Percentiles rank a stretch among this genome's conserved stretches.
phyloP scores from a whole-genome alignment of 495 filamentous ascomycete species.

The Penicillium soppii region DNA sequence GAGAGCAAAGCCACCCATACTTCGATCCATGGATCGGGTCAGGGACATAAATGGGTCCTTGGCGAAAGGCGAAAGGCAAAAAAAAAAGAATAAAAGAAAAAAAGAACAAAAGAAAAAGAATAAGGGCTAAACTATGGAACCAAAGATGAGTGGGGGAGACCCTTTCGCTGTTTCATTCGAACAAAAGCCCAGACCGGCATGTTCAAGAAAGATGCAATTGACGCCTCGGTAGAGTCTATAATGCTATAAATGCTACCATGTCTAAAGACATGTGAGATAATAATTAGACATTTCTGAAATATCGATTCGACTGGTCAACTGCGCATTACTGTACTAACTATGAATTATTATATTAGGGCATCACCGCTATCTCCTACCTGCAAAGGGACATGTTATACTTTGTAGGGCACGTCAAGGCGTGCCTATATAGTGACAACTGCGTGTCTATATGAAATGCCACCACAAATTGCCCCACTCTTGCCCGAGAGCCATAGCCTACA shows the following conservation, averaged over 20 bases:
- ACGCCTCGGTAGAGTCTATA: too few species aligned
- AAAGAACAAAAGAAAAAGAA: slow-evolving; percentile 11
- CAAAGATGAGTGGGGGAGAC: neutral
- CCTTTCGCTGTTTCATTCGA: neutral
- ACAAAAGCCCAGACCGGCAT: neutral
- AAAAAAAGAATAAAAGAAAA: slow-evolving; percentile 3
- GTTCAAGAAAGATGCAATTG: too few species aligned
- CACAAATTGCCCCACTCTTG: neutral
- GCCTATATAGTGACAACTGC: neutral
- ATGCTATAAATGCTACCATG: too few species aligned
- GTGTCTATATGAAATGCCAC: neutral
- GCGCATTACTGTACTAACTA: neutral
- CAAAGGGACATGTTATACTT: neutral
- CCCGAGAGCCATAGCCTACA: neutral
- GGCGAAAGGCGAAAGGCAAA: slow-evolving; percentile 11
- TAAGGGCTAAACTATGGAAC: slow-evolving; percentile 12
- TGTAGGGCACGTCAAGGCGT: neutral
- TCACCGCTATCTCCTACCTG: slow-evolving; percentile 1
- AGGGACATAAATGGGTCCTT: slow-evolving; percentile 15
- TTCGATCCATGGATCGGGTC: slow-evolving; percentile 21
- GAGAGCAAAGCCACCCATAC: slow-evolving; percentile 19
- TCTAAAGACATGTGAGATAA: neutral
- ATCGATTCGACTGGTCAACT: neutral
- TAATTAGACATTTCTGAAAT: neutral
- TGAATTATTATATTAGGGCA: neutral